A percentile compares a stretch with the other conserved stretches of the same genome.
Evolutionary conservation across 805 yeast genomes (phyloP).

Genomic region (Komagataella populi): DNA sequence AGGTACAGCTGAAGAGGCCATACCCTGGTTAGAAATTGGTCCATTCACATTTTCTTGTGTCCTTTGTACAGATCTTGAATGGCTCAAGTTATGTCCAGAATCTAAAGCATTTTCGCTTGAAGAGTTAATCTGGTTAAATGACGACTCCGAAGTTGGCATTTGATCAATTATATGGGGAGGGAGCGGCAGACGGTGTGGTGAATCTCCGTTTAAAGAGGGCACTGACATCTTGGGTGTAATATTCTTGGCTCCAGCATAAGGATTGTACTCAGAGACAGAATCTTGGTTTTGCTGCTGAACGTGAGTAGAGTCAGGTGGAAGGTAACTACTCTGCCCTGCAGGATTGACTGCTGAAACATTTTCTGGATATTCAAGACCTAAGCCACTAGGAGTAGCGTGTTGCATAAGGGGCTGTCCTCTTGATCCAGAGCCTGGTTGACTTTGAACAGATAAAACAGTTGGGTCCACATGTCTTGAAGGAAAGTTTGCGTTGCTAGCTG

Average conservation of each 20-base stretch:
- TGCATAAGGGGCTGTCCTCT: not conserved
- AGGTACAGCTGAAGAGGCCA: not conserved
- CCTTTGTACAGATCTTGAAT: not conserved
- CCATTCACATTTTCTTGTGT: not conserved
- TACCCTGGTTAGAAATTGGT: not conserved
- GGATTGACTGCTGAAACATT: not conserved
- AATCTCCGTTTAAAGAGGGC: not conserved
- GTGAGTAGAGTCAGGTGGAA: not conserved
- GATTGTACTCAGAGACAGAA: not conserved
- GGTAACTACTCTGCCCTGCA: not conserved
- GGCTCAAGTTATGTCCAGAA: not conserved
- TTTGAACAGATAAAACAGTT: not conserved
- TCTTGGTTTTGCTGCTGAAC: not conserved
- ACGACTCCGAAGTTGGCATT: not conserved
- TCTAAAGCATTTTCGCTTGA: not conserved
- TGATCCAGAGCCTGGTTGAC: not conserved
- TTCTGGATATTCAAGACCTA: not conserved
- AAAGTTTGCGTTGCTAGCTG: not conserved
- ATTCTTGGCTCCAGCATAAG: not conserved
- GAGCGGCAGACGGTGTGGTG: not conserved
- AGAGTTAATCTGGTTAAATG: not conserved
- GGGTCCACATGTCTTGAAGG: not conserved
- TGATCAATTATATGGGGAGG: not conserved
- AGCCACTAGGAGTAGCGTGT: not conserved
- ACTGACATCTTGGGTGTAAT: not conserved